Conservation (phyloP, 345 rosid genomes). For the Eucalyptus urophylla region DNA sequence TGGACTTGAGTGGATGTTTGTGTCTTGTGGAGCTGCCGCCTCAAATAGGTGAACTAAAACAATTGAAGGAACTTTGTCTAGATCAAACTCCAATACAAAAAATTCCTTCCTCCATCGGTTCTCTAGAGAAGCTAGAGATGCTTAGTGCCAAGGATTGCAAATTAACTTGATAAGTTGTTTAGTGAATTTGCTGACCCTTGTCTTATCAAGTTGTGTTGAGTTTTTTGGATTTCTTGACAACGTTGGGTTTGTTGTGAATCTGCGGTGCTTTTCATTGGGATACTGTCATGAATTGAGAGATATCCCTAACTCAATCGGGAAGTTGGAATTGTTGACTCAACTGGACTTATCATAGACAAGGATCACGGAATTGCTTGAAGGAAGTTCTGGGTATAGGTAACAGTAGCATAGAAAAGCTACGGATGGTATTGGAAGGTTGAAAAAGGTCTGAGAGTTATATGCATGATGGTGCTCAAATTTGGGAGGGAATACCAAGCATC, state of each 20-base stretch:
- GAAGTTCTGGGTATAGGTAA: neutral
- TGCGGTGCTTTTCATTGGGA: too few relatives aligned
- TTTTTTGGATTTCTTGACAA: too few relatives aligned
- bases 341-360: neutral
- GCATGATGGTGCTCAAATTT: neutral
- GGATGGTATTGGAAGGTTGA: neutral
- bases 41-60: neutral
- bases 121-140: neutral
- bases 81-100: neutral
- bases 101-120: neutral
- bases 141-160: fast-evolving
- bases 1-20: neutral
- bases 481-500: neutral
- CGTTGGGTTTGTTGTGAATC: too few relatives aligned
- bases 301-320: too few relatives aligned
- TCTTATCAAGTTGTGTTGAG: too few relatives aligned
- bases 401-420: neutral
- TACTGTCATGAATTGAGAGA: too few relatives aligned
- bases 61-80: neutral
- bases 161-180: too few relatives aligned
- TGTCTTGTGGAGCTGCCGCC: neutral
- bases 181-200: too few relatives aligned
- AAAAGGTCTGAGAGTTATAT: neutral
- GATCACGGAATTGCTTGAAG: too few relatives aligned
- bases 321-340: neutral